phyloP scores from a whole-genome alignment of 176 grass and related monocot species.

The Oryza australiensis region DNA sequence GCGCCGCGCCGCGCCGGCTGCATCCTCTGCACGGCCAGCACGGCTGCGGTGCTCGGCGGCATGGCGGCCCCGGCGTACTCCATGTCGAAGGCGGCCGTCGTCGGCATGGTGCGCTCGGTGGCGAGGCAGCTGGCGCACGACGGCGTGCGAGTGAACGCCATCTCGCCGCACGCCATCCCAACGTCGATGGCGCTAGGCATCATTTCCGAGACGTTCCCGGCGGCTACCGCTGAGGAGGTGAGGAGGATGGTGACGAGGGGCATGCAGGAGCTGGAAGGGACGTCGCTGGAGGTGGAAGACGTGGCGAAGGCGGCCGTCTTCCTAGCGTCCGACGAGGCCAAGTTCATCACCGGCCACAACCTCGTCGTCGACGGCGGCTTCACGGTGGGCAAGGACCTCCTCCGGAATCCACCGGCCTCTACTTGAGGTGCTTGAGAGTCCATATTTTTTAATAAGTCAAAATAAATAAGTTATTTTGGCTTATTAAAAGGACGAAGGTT shows the following conservation, averaged over 20 bases:
- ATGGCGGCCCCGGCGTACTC: no score
- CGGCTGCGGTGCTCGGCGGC: no score
- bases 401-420: neutral
- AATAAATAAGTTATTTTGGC: no score
- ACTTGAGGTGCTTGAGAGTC: no score
- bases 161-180: constrained; percentile 53
- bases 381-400: constrained; percentile 30
- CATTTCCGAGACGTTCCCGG: neutral
- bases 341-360: constrained; percentile 62
- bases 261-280: constrained; percentile 45
- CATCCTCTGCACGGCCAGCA: no score
- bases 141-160: constrained; percentile 43
- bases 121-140: no score
- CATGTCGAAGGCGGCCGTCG: no score
- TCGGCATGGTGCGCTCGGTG: no score
- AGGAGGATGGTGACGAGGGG: constrained; percentile 5
- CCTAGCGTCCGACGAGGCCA: constrained; percentile 69
- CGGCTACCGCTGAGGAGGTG: neutral
- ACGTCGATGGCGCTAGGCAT: constrained; percentile 29
- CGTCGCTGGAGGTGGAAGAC: constrained; percentile 45
- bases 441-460: no score
- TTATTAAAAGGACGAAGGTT: no score
- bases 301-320: constrained; percentile 49
- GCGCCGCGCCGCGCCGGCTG: neutral
- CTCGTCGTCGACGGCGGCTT: constrained; percentile 64